These are phyloP conservation scores for Cotoneaster glaucophyllus DNA, from an alignment of 306 rosid genomes.

Conservation along the genomic window DNA sequence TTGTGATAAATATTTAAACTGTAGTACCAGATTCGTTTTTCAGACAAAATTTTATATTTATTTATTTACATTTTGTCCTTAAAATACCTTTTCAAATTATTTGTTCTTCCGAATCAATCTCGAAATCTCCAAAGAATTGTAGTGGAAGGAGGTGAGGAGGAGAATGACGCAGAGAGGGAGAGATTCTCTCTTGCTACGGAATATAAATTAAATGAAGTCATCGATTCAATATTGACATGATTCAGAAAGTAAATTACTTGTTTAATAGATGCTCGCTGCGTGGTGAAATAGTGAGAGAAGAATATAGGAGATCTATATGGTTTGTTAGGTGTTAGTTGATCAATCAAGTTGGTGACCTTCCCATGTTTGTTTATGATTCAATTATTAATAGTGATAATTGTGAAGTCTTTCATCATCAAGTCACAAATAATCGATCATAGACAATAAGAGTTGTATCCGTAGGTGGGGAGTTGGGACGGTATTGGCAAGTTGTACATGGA, in stretches of 20 bases:
- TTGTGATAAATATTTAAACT: too few species aligned
- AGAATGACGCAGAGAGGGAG: background rate
- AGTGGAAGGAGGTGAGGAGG: background rate
- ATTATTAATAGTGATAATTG: background rate
- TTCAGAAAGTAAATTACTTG: background rate
- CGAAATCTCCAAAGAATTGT: background rate
- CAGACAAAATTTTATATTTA: too few species aligned
- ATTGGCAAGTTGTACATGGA: background rate
- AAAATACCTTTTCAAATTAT: background rate
- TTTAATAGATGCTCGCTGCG: background rate
- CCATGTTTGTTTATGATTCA: background rate
- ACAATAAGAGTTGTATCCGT: background rate
- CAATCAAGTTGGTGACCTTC: background rate
- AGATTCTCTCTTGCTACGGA: too few species aligned
- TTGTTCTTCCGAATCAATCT: background rate
- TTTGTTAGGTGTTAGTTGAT: background rate
- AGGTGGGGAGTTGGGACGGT: background rate
- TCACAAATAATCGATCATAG: background rate
- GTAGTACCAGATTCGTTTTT: too few species aligned
- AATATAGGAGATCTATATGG: background rate
- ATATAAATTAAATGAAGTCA: too few species aligned
- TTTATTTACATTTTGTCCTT: too few species aligned
- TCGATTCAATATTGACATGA: too few species aligned
- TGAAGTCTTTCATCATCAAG: background rate
- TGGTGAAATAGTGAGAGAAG: background rate